Conservation (phyloP, 176 grass and related monocot genomes). For the Oryza punctata region DNA sequence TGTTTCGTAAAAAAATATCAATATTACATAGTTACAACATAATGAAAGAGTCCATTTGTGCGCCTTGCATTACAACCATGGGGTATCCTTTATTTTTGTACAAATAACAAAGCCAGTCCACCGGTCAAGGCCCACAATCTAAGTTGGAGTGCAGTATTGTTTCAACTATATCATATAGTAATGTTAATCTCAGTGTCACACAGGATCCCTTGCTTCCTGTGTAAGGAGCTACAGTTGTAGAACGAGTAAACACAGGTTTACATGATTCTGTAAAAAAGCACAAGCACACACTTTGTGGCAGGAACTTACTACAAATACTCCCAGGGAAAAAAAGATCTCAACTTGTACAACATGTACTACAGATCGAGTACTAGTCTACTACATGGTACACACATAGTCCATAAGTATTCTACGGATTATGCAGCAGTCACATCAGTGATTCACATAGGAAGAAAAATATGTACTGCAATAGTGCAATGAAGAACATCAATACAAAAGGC, state of each 20-base stretch:
- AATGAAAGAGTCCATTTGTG: neutral
- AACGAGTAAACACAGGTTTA: neutral
- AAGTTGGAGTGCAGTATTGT: neutral
- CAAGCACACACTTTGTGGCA: neutral
- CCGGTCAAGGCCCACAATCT: neutral
- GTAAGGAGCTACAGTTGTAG: neutral
- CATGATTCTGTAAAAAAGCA: neutral
- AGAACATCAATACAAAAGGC: neutral
- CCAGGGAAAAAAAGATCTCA: neutral
- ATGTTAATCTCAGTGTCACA: neutral
- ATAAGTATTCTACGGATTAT: neutral
- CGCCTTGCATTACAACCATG: neutral
- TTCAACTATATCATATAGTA: neutral
- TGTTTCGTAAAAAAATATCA: no score
- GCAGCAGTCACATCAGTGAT: neutral
- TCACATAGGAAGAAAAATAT: neutral
- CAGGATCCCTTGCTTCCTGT: neutral
- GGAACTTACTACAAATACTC: no score
- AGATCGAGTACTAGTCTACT: neutral
- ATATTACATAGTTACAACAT: no score
- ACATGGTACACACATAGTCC: neutral
- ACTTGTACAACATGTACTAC: neutral
- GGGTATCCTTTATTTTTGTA: neutral
- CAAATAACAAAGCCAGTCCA: neutral
- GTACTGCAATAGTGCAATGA: constrained; percentile 3